Evolutionary conservation across 768 basidiomycete genomes (phyloP), one percentile per base, ranked within the genome.

Genomic region (Suillus clintonianus): DNA sequence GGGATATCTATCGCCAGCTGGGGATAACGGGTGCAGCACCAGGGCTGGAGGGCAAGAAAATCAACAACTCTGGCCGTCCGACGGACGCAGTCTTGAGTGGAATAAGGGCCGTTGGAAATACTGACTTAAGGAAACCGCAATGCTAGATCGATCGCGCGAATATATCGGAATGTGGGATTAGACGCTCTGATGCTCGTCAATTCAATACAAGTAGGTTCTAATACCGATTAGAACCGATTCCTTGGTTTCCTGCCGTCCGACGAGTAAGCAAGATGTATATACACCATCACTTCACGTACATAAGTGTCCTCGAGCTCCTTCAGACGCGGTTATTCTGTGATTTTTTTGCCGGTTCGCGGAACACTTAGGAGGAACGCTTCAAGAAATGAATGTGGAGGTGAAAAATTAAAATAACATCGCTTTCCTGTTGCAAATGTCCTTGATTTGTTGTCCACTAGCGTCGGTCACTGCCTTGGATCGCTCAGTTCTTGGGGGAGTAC

Each of bases 291-390:
- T 7, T 7, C 7, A 32, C 32, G 32, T 32, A 32, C 32, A 3
- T 39, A n/a, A n/a, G n/a, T n/a, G n/a, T n/a, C n/a, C 48, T 50
- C 27, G 27, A 17, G 47, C 13, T 27, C 14, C 27, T 27, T 51
- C 27, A 8, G 5, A 51, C 30, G 30, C 19, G 50, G 30, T 32
- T 10, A 19, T 51, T 51, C 17, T 32, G 27, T 39, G 11, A 39
- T n/a, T n/a, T 39, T 39, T 37, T 11, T 30, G 15, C 50, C 15
- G 8, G 24, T 50, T 93, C 60, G 92, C 94, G 92, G 94, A 97
- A 76, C 87, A 95, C 37, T 99, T 97, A n/a, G n/a, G n/a, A 94
- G 92, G 94, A 97, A 76, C 86, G 95, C 37, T 98, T 98, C 83
- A 97, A 97, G 84, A 97, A 99, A 78, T 82, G 95, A 62, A 93